phyloP scores from a whole-genome alignment of 1,139 yeast species.

The Geotrichum citri-aurantii region DNA sequence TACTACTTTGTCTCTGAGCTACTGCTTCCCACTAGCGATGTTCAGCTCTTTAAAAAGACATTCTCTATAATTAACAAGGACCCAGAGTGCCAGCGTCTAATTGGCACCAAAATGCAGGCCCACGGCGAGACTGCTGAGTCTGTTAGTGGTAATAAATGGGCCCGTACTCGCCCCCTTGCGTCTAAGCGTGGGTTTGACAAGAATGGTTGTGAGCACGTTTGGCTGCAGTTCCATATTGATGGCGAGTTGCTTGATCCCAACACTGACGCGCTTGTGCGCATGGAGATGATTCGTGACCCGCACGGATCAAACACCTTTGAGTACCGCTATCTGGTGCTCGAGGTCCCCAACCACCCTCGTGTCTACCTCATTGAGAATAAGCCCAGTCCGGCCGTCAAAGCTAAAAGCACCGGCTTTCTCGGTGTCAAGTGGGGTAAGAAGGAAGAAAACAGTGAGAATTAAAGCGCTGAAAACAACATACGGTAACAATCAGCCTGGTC shows the following conservation, averaged over 20 bases:
- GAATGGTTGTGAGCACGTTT: constrained; percentile 72
- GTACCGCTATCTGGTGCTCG: constrained; percentile 68
- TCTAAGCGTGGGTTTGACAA: constrained; percentile 46
- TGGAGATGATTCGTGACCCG: constrained; percentile 23
- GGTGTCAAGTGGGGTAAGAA: constrained; percentile 84
- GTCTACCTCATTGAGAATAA: constrained; percentile 61
- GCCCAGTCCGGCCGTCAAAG: constrained; percentile 35
- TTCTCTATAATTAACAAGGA: constrained; percentile 69
- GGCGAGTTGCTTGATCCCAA: constrained; percentile 41
- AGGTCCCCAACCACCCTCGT: constrained; percentile 64
- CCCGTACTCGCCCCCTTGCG: constrained; percentile 75
- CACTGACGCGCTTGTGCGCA: constrained; percentile 15
- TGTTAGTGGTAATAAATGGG: constrained; percentile 60
- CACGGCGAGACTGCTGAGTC: constrained; percentile 57
- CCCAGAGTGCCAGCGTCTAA: constrained; percentile 50
- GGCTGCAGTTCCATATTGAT: constrained; percentile 84
- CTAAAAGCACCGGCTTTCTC: constrained; percentile 50
- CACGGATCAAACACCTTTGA: constrained; percentile 66
- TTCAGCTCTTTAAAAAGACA: constrained; percentile 82
- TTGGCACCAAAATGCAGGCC: constrained; percentile 67
- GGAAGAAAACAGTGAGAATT: constrained; percentile 29
- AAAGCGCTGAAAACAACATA: not conserved
- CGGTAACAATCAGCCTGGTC: not conserved
- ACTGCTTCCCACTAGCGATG: constrained; percentile 85
- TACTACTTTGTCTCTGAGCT: constrained; percentile 73